These are phyloP conservation scores for Astragalus membranaceus DNA, from an alignment of 306 rosid species.

Conservation along the genomic window DNA sequence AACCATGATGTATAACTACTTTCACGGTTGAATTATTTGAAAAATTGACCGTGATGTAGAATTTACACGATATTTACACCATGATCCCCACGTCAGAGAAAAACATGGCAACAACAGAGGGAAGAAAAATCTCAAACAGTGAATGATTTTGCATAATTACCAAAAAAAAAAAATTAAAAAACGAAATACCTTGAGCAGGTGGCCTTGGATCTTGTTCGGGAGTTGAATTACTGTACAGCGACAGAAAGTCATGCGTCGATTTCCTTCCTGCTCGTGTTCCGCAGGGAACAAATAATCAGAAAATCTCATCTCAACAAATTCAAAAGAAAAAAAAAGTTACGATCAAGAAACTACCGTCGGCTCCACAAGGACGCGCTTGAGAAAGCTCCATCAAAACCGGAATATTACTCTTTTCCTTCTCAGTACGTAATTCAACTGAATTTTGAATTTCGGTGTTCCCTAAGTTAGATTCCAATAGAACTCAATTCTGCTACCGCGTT, in stretches of 20 bases:
- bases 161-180: neutral
- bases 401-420: neutral
- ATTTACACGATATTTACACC: constrained; percentile 18
- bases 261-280: constrained; percentile 57
- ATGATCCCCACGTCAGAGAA: constrained; percentile 25
- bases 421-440: constrained; percentile 12
- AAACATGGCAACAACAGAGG: neutral
- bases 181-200: constrained; percentile 66
- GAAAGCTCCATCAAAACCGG: constrained; percentile 76
- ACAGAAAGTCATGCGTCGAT: constrained; percentile 89
- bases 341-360: constrained; percentile 49
- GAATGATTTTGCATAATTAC: constrained; percentile 13
- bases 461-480: constrained; percentile 24
- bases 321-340: neutral
- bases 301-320: neutral
- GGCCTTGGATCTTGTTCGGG: constrained; percentile 85
- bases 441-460: constrained; percentile 16
- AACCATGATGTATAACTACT: constrained; percentile 33
- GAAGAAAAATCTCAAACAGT: neutral
- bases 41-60: constrained; percentile 23
- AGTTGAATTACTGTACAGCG: constrained; percentile 70
- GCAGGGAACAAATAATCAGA: neutral
- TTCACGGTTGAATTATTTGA: constrained; percentile 24
- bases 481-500: constrained; percentile 2
- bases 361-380: constrained; percentile 66